phyloP scores from a whole-genome alignment of 2,329 filamentous ascomycete species.

The Fusarium nematophilum region DNA sequence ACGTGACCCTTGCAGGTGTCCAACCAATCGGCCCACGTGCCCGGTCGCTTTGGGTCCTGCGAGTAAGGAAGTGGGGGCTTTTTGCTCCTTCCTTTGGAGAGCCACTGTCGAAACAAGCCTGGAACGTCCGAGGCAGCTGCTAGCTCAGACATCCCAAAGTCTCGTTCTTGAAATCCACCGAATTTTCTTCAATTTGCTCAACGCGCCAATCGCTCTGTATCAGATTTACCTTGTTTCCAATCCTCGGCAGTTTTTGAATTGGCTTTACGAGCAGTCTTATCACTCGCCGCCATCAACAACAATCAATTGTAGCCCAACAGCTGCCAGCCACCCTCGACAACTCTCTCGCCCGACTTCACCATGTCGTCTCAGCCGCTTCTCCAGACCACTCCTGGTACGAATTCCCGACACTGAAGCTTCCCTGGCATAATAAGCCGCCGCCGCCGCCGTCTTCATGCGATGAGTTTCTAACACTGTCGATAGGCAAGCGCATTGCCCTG shows the following conservation, averaged over 20 bases:
- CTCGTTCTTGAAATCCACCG: constrained; percentile 8
- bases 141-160: constrained; percentile 17
- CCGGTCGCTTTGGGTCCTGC: constrained; percentile 19
- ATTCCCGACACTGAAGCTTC: constrained; percentile 45
- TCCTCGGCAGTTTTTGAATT: constrained; percentile 1
- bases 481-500: constrained; percentile 98
- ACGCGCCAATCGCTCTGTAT: constrained; percentile 15
- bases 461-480: constrained; percentile 26
- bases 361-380: constrained; percentile 99
- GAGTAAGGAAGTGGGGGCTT: constrained; percentile 25
- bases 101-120: constrained; percentile 31
- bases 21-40: constrained; percentile 51
- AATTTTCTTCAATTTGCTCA: background rate
- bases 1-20: constrained; percentile 41
- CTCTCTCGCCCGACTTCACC: constrained; percentile 40
- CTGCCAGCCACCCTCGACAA: constrained; percentile 25
- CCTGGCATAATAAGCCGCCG: background rate
- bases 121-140: constrained; percentile 28
- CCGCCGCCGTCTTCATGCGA: background rate
- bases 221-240: background rate
- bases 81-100: constrained; percentile 28
- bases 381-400: constrained; percentile 87
- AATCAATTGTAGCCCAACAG: background rate
- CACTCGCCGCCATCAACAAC: background rate
- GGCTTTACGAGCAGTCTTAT: background rate